phyloP scores from a whole-genome alignment of 768 basidiomycete species.

The Galerina sulciceps region DNA sequence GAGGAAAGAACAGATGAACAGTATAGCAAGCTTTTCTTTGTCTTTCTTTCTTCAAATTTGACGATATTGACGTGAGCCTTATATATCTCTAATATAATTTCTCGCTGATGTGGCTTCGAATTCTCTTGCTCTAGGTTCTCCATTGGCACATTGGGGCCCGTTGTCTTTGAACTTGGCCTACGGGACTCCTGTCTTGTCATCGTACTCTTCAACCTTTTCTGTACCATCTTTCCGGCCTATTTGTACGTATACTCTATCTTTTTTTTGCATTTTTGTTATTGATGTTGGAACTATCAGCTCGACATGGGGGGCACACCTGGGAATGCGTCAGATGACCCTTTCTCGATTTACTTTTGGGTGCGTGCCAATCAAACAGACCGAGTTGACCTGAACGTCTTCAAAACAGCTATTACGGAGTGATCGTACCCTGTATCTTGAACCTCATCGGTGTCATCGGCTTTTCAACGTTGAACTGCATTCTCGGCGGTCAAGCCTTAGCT shows the following conservation, averaged over 20 bases:
- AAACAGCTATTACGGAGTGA: constrained; percentile 47
- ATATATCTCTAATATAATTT: not conserved
- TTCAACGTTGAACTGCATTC: constrained; percentile 63
- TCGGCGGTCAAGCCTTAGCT: constrained; percentile 52
- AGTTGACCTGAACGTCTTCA: not conserved
- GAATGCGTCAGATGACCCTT: constrained; percentile 83
- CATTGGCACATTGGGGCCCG: constrained; percentile 65
- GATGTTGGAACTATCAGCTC: constrained; percentile 26
- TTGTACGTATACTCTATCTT: constrained; percentile 35
- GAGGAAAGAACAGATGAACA: constrained; percentile 63
- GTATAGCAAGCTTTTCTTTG: constrained; percentile 69
- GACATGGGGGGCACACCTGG: constrained; percentile 84
- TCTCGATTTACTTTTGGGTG: constrained; percentile 48
- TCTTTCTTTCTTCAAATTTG: constrained; percentile 72
- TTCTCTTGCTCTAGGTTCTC: constrained; percentile 50
- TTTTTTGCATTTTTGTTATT: not conserved
- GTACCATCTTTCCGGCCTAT: constrained; percentile 61
- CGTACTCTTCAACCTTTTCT: constrained; percentile 65
- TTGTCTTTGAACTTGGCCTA: constrained; percentile 57
- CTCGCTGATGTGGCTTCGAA: too few species aligned
- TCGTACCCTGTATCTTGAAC: constrained; percentile 53
- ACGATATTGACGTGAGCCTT: constrained; percentile 57
- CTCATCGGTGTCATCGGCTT: constrained; percentile 60
- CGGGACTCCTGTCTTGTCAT: constrained; percentile 66
- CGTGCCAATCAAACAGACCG: not conserved